Base-by-base conservation (phyloP, 78 protist genomes). In the Anaeramoeba flamelloides region DNA sequence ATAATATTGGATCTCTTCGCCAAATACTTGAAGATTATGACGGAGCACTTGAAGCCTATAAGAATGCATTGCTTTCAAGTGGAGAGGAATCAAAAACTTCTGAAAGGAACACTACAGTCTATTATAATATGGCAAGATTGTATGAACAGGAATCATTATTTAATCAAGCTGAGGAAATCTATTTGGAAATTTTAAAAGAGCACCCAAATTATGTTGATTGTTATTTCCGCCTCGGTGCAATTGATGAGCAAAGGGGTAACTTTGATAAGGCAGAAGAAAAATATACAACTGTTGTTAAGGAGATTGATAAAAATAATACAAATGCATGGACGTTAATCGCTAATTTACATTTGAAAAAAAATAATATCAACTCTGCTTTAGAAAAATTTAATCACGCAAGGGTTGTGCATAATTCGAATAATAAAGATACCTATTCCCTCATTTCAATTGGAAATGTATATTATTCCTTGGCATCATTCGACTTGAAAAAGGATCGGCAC, bases 11-110 rank as follows among this genome's bases (percentile, higher is more conserved):
- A 17, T 26, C 69, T 26, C 17, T 53, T 26, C 69, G 69, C 8
- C 69, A 53, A 53, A 53, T 53, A n/a, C n/a, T n/a, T n/a, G n/a
- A n/a, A n/a, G n/a, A n/a, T 53, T 53, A 53, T 53, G 69, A 53
- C 8, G 69, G 69, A 17, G 17, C 34, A 8, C 8, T 26, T 26
- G 8, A 8, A 53, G 69, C 69, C 34, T 53, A 53, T 53, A 26
- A 8, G 17, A 17, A 53, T 26, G 69, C 69, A 26, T 8, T 26
- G 69, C 8, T 26, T 26, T 53, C 17, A 53, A 53, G 69, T 17
- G 17, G 17, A 8, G 69, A 53, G 17, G 69, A 53, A 53, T 26
- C 8, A 8, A n/a, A n/a, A n/a, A n/a, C n/a, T n/a, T n/a, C n/a
- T n/a, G n/a, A n/a, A n/a, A n/a, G n/a, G n/a, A 17, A 53, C 34